Evolutionary conservation across 306 rosid genomes (phyloP), one percentile per base, ranked within the genome.

Genomic region (Malus sylvestris): DNA sequence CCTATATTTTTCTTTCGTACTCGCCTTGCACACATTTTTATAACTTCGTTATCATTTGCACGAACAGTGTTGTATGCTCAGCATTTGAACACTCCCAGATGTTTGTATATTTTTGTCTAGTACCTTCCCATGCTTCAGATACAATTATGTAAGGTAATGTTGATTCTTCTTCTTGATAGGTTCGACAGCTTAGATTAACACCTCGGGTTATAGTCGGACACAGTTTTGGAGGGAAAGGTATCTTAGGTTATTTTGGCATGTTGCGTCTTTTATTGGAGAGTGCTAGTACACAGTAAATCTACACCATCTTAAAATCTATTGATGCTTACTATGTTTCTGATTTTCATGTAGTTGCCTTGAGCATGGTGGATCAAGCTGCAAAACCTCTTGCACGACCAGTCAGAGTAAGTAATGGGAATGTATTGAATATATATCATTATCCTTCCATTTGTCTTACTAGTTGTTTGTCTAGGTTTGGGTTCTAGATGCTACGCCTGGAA

Each of bases 301-400:
- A 4, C 42, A 40, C 65, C 58, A 40, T 16, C 67, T 72, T 64
- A 13, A 73, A 27, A 45, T 66, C 72, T 52, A 53, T 45, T 84
- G 79, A 59, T 83, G 67, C 67, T 70, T 78, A 63, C 23, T 60
- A 59, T 68, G 49, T 76, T 62, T 67, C 35, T 23, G 67, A 79
- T 68, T 83, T 80, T 67, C 59, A 19, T 80, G 68, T 82, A 94
- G 98, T 92, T 89, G 97, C 68, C 83, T 82, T 95, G 78, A 92
- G 98, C 88, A 95, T 95, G 97, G 97, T 86, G 76, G 96, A 95
- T 81, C 98, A 95, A 87, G 98, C 98, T 79, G 97, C 97, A 74
- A 95, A 95, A 76, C 98, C 98, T 81, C 96, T 95, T 79, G 96
- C 97, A 33, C 92, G 97, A 62, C 98, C 98, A 73, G 98, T 95